phyloP scores from a whole-genome alignment of 2,329 filamentous ascomycete species.

The Polytolypa hystricis region DNA sequence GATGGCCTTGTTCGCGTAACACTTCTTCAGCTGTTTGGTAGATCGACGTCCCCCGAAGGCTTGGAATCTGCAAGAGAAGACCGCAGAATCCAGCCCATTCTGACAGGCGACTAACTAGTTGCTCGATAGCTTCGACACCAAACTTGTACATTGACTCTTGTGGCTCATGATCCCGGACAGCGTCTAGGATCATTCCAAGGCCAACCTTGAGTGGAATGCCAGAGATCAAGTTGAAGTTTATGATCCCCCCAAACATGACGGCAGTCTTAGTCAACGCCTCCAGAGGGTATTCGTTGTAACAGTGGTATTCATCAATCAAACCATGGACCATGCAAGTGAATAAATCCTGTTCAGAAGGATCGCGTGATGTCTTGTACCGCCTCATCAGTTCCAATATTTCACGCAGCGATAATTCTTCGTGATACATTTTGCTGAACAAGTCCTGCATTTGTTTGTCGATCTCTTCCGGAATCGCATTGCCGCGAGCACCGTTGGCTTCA shows the following conservation, averaged over 20 bases:
- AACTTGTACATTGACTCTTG: slow-evolving; percentile 97
- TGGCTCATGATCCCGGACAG: slow-evolving; percentile 71
- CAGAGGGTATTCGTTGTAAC: slow-evolving; percentile 91
- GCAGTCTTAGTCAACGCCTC: slow-evolving; percentile 92
- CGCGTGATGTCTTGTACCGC: slow-evolving; percentile 75
- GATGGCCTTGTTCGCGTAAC: slow-evolving; percentile 53
- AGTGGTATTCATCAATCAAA: slow-evolving; percentile 91
- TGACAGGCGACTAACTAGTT: slow-evolving; percentile 67
- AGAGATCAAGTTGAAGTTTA: slow-evolving; percentile 83
- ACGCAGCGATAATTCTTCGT: slow-evolving; percentile 74
- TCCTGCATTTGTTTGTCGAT: slow-evolving; percentile 93
- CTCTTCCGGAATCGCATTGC: slow-evolving; percentile 67
- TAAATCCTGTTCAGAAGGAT: slow-evolving; percentile 78
- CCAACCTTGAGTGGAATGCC: slow-evolving; percentile 85
- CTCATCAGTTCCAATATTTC: slow-evolving; percentile 76
- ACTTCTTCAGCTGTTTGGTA: slow-evolving; percentile 74
- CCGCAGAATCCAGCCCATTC: slow-evolving; percentile 97
- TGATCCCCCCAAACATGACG: slow-evolving; percentile 91
- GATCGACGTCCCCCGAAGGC: slow-evolving; percentile 73
- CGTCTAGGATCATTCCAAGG: slow-evolving; percentile 95
- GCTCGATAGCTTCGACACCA: slow-evolving; percentile 84
- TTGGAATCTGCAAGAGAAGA: slow-evolving; percentile 69
- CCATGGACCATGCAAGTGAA: slow-evolving; percentile 99
- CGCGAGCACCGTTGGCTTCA: slow-evolving; percentile 66
- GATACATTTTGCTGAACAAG: slow-evolving; percentile 96